A percentile compares a stretch with the other conserved stretches of the same genome.
Evolutionary conservation across 345 rosid species (phyloP).

Genomic region (Rhodamnia argentea): DNA sequence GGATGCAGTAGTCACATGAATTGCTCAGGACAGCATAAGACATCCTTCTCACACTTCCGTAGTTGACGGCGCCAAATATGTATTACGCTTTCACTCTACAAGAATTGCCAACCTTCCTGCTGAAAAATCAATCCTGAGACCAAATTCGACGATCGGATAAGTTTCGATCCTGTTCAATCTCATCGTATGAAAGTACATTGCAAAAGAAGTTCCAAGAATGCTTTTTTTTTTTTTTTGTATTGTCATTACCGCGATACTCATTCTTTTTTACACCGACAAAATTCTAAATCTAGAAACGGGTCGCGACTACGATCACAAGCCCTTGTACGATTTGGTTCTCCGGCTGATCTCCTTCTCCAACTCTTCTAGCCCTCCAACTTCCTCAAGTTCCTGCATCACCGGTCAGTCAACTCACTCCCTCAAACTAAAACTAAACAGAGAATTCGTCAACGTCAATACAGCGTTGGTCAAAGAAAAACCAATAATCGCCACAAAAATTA

Average conservation of each 20-base stretch:
- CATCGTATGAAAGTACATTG: not conserved
- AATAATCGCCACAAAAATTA: not conserved
- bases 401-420: not conserved
- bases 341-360: slow-evolving; percentile 58
- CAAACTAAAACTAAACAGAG: not conserved
- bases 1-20: not conserved
- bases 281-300: not conserved
- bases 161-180: not conserved
- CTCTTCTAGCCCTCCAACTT: slow-evolving; percentile 74
- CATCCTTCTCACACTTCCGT: not conserved
- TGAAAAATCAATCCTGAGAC: not conserved
- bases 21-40: not conserved
- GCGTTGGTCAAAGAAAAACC: too few relatives aligned
- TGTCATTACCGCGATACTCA: not conserved
- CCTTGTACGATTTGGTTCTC: slow-evolving; percentile 39
- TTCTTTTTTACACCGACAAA: not conserved
- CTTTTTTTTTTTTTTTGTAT: not conserved
- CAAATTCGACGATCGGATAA: not conserved
- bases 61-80: not conserved
- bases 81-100: not conserved
- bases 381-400: slow-evolving; percentile 54
- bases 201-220: not conserved
- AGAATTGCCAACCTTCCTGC: not conserved
- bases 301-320: not conserved
- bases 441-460: too few relatives aligned